A percentile compares a stretch with the other conserved stretches of the same genome.
These are phyloP conservation scores for Pezicula neosporulosa DNA, from an alignment of 2,329 filamentous ascomycete species.

Conservation along the genomic window DNA sequence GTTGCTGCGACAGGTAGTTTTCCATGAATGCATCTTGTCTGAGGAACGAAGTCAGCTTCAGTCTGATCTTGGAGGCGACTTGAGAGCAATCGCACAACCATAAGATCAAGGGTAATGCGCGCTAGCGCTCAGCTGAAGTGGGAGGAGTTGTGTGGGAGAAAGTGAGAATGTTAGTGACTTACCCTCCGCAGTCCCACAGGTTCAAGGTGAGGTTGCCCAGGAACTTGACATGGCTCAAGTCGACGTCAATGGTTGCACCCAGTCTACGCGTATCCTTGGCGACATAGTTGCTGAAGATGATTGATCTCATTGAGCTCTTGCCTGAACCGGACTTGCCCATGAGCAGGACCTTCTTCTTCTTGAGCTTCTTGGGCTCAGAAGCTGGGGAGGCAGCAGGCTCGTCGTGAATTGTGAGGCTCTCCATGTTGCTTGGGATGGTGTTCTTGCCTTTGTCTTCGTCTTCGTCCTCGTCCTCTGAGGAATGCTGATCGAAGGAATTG, in stretches of 20 bases:
- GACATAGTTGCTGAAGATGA: slow-evolving; percentile 99
- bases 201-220: slow-evolving; percentile 96
- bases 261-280: slow-evolving; percentile 90
- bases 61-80: background rate
- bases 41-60: slow-evolving; percentile 17
- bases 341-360: slow-evolving; percentile 83
- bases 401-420: slow-evolving; percentile 20
- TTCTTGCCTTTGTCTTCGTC: too few relatives aligned
- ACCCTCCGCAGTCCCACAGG: slow-evolving; percentile 97
- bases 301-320: slow-evolving; percentile 97
- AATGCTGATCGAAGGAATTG: too few relatives aligned
- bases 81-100: background rate
- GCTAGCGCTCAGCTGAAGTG: background rate
- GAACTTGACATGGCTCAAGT: slow-evolving; percentile 98
- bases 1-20: slow-evolving; percentile 94
- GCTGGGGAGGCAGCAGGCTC: slow-evolving; percentile 16
- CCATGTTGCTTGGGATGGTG: slow-evolving; percentile 3
- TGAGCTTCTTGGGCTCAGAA: slow-evolving; percentile 47
- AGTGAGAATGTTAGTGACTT: slow-evolving; percentile 25
- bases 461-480: too few relatives aligned
- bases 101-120: too few relatives aligned
- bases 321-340: slow-evolving; percentile 97
- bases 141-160: background rate
- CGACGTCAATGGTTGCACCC: slow-evolving; percentile 96
- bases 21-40: slow-evolving; percentile 98